Conservation (phyloP, 179 eudicot genomes). For the Spinacia oleracea region DNA sequence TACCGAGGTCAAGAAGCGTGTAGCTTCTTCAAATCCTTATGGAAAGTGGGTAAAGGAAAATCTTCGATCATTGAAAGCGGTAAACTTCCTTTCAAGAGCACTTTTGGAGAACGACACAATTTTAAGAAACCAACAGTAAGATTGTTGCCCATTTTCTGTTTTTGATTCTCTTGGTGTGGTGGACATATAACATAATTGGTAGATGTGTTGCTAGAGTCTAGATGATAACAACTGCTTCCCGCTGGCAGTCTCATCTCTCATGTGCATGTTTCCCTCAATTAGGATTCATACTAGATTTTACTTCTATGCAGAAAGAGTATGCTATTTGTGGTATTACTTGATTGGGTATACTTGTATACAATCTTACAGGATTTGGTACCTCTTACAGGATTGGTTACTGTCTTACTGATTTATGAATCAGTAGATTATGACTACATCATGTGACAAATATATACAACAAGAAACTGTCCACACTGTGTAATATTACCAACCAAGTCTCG, state of each 20-base stretch:
- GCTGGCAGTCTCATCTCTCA: background rate
- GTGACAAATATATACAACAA: background rate
- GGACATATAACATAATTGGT: background rate
- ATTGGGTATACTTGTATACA: background rate
- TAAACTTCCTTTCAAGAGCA: conserved; percentile 69
- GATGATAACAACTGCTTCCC: background rate
- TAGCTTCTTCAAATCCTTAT: conserved; percentile 79
- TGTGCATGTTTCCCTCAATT: background rate
- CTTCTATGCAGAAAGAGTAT: background rate
- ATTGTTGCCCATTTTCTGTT: conserved; percentile 16
- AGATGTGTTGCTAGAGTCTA: background rate
- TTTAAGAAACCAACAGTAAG: conserved; percentile 91
- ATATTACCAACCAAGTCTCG: background rate
- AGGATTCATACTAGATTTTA: background rate
- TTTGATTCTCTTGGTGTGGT: conserved; percentile 11
- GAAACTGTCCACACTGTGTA: background rate
- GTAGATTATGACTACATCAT: background rate
- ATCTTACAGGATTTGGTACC: conserved; percentile 8
- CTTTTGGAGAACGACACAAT: conserved; percentile 77
- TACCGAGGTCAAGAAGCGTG: conserved; percentile 91
- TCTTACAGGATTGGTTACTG: too few relatives aligned
- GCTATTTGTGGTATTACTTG: background rate
- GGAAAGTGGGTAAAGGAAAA: conserved; percentile 89
- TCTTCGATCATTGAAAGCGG: conserved; percentile 67
- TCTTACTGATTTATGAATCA: too few relatives aligned